Evolutionary conservation across 2,329 filamentous ascomycete genomes (phyloP).

Genomic region (Colletotrichum costaricense): DNA sequence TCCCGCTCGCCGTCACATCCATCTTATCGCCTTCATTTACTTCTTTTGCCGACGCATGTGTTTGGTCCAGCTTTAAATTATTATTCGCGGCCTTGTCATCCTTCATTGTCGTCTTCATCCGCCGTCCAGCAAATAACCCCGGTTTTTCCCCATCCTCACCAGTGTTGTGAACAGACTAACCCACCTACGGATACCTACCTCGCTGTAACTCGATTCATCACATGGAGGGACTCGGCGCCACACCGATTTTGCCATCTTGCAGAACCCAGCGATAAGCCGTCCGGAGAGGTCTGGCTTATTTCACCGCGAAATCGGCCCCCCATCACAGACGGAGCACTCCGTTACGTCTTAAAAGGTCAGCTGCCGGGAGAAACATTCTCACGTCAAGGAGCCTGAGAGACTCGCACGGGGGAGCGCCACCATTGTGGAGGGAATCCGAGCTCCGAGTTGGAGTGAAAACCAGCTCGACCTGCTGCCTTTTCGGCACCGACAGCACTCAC

Average conservation of each 20-base stretch:
- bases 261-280: background rate
- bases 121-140: background rate
- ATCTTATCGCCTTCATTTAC: background rate
- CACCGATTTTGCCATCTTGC: background rate
- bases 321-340: background rate
- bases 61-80: background rate
- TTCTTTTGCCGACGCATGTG: background rate
- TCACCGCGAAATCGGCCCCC: background rate
- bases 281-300: background rate
- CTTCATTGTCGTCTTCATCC: background rate
- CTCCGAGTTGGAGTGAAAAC: background rate
- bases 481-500: background rate
- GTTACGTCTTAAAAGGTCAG: background rate
- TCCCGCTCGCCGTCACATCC: background rate
- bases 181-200: background rate
- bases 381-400: background rate
- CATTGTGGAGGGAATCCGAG: slow-evolving; percentile 22
- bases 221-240: slow-evolving; percentile 1
- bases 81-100: background rate
- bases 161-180: background rate
- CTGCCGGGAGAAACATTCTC: background rate
- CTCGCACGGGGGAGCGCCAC: background rate
- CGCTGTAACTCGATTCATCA: background rate
- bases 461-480: background rate
- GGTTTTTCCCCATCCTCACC: slow-evolving; percentile 5